Conservation (phyloP, 345 rosid genomes). For the Hypericum androsaemum region DNA sequence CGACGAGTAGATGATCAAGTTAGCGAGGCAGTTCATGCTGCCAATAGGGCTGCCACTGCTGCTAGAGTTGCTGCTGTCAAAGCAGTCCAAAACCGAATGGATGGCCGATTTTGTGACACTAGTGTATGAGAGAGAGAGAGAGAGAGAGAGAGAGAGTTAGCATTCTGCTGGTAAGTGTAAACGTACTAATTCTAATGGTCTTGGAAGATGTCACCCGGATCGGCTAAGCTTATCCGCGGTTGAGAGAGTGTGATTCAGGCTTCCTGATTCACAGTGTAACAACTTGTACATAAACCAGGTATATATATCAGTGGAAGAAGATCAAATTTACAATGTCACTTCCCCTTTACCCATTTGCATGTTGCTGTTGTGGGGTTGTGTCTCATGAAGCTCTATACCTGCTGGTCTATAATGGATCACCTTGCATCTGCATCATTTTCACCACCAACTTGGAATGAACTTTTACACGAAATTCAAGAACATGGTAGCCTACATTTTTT, state of each 20-base stretch:
- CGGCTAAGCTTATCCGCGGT: constrained; percentile 40
- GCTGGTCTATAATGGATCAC: constrained; percentile 3
- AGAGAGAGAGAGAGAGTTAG: too few species aligned
- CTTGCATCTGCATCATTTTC: constrained; percentile 1
- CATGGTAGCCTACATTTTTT: too few species aligned
- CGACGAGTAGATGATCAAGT: constrained; percentile 70
- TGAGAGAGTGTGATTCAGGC: constrained; percentile 28
- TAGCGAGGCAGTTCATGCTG: constrained; percentile 53
- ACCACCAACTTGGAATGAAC: too few species aligned
- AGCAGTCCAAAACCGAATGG: constrained; percentile 90
- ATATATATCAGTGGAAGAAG: constrained; percentile 32
- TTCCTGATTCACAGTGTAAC: constrained; percentile 11
- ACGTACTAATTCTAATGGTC: constrained; percentile 19
- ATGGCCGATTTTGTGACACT: constrained; percentile 74
- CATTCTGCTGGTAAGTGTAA: constrained; percentile 16
- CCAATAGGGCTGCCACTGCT: constrained; percentile 85
- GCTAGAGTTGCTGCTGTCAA: constrained; percentile 92
- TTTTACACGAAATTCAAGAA: too few species aligned
- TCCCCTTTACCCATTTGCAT: background rate
- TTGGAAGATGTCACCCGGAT: constrained; percentile 28
- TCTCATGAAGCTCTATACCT: constrained; percentile 11
- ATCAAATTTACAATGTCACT: constrained; percentile 11
- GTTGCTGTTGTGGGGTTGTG: constrained; percentile 16
- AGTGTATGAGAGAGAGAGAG: constrained; percentile 19
- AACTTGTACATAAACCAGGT: constrained; percentile 41